phyloP scores from a whole-genome alignment of 805 yeast genomes.

The Candida michaelii region DNA sequence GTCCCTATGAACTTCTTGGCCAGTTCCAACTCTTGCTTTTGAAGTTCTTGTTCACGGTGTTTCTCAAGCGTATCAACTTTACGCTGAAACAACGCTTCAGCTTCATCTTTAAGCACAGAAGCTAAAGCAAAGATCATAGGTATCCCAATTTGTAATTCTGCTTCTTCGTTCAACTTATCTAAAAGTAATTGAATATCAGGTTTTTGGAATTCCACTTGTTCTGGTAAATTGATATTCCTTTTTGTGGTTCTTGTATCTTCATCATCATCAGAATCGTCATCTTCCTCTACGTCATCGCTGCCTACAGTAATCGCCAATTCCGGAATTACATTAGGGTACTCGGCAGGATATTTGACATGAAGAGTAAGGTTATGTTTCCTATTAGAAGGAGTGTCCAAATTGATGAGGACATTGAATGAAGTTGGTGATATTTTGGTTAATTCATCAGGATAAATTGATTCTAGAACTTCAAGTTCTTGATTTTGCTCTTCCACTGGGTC shows the following conservation, averaged over 20 bases:
- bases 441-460: constrained; percentile 94
- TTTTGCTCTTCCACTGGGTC: constrained; percentile 78
- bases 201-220: constrained; percentile 52
- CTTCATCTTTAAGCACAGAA: constrained; percentile 75
- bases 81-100: constrained; percentile 65
- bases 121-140: constrained; percentile 86
- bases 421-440: constrained; percentile 32
- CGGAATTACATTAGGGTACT: constrained; percentile 82
- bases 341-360: constrained; percentile 69
- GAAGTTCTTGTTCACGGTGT: constrained; percentile 55
- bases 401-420: constrained; percentile 56
- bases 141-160: constrained; percentile 81
- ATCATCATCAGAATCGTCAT: constrained; percentile 29
- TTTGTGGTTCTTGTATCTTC: constrained; percentile 40
- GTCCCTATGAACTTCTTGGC: constrained; percentile 92
- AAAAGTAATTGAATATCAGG: constrained; percentile 45
- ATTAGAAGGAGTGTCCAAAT: constrained; percentile 66
- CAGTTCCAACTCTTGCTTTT: constrained; percentile 73
- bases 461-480: constrained; percentile 87
- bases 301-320: constrained; percentile 44
- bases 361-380: constrained; percentile 56
- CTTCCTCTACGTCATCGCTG: constrained; percentile 28
- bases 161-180: constrained; percentile 51
- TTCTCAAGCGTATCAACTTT: constrained; percentile 25
- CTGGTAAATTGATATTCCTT: constrained; percentile 54